These are phyloP conservation scores for Deinandra increscens DNA, from an alignment of 129 eudicot species.

Conservation along the genomic window DNA sequence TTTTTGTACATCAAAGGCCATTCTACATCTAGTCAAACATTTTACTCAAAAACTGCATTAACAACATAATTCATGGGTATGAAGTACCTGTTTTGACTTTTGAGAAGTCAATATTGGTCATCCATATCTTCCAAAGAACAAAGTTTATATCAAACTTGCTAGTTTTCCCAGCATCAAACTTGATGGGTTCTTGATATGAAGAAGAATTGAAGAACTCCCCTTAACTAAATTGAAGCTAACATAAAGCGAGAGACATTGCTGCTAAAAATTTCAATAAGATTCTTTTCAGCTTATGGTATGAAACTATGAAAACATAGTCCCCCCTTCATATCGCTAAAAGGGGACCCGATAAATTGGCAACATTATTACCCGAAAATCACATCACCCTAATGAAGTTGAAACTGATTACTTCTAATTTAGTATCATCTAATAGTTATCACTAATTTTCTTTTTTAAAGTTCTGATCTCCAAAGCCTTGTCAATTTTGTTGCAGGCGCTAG, in stretches of 20 bases:
- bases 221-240: too few relatives aligned
- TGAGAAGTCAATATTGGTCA: not conserved
- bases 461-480: not conserved
- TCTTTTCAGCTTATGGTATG: too few relatives aligned
- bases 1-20: not conserved
- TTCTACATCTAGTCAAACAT: not conserved
- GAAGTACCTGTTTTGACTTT: not conserved
- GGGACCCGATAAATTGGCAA: too few relatives aligned
- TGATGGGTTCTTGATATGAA: not conserved
- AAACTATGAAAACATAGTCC: too few relatives aligned
- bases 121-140: not conserved
- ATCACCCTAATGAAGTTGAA: not conserved
- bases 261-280: too few relatives aligned
- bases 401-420: not conserved
- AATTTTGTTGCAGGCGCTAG: slow-evolving; percentile 58
- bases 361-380: not conserved
- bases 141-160: not conserved
- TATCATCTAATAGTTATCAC: not conserved
- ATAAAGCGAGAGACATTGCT: too few relatives aligned
- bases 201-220: too few relatives aligned
- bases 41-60: not conserved
- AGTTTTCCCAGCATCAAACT: not conserved
- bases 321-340: too few relatives aligned
- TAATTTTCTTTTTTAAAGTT: not conserved
- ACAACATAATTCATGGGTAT: not conserved